A percentile compares a stretch with the other conserved stretches of the same genome.
Evolutionary conservation across 2,329 filamentous ascomycete species (phyloP).

Genomic region (Metarhizium guizhouense): DNA sequence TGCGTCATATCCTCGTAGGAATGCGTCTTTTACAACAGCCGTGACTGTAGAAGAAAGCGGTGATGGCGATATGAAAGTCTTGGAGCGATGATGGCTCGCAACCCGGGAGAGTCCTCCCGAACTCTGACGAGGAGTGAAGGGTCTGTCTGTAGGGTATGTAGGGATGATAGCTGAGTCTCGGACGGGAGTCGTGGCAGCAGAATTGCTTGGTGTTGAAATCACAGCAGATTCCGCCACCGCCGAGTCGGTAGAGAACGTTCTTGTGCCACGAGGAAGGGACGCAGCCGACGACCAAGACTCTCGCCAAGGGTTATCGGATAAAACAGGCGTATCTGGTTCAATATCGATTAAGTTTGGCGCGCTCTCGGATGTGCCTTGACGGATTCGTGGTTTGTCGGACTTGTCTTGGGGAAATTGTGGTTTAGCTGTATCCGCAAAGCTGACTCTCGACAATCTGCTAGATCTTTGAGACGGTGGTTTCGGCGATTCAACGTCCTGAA

Average conservation of each 20-base stretch:
- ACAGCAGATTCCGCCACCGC: constrained; percentile 17
- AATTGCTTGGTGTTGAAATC: constrained; percentile 16
- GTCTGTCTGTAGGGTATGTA: constrained; percentile 15
- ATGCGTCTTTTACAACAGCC: constrained; percentile 47
- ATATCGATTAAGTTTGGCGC: constrained; percentile 23
- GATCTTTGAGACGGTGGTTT: constrained; percentile 35
- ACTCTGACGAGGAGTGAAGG: constrained; percentile 19
- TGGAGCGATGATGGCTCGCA: constrained; percentile 23
- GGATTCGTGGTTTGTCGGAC: constrained; percentile 26
- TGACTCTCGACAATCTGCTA: constrained; percentile 37
- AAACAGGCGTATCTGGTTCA: constrained; percentile 29
- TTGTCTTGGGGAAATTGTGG: constrained; percentile 26
- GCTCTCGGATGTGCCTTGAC: constrained; percentile 20
- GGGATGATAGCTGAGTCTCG: constrained; percentile 18
- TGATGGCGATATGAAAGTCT: constrained; percentile 48
- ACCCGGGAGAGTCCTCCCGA: constrained; percentile 18
- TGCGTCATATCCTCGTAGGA: constrained; percentile 36
- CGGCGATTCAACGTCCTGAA: constrained; percentile 13
- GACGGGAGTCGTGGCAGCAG: constrained; percentile 22
- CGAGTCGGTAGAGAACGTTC: constrained; percentile 28
- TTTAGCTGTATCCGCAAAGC: constrained; percentile 31
- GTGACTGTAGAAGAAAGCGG: constrained; percentile 51
- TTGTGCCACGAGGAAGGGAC: constrained; percentile 24
- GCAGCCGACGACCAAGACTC: constrained; percentile 23
- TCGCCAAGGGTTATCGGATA: constrained; percentile 36